phyloP scores from a whole-genome alignment of 106 monocot species.

The Phalaenopsis equestris region DNA sequence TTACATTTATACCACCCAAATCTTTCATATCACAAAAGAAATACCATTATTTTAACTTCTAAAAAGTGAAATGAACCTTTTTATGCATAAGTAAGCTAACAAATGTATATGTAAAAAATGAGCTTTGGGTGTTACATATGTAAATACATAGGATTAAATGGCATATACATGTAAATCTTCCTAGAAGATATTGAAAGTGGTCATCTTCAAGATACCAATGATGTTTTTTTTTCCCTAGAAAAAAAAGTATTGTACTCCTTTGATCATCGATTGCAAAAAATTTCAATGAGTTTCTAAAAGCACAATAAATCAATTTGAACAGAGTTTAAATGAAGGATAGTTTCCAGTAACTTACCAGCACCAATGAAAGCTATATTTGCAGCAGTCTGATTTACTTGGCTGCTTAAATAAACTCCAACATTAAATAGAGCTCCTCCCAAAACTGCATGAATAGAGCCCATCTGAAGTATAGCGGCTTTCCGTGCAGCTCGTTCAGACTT shows the following conservation, averaged over 20 bases:
- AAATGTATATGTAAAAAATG: too few species aligned
- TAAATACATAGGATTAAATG: too few species aligned
- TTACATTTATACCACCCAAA: too few species aligned
- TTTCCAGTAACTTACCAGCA: conserved; percentile 48
- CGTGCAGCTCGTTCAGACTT: conserved; percentile 95
- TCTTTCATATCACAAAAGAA: too few species aligned
- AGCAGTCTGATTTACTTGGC: conserved; percentile 57
- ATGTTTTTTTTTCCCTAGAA: neutral
- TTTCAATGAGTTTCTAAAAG: neutral
- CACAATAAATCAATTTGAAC: neutral
- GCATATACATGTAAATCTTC: too few species aligned
- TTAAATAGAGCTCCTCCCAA: conserved; percentile 72
- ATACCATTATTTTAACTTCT: too few species aligned
- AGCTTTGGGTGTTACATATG: too few species aligned
- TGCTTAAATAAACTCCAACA: conserved; percentile 62
- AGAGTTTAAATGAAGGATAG: neutral
- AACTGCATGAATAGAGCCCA: conserved; percentile 84
- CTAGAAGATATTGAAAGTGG: too few species aligned
- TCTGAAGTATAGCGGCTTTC: conserved; percentile 80
- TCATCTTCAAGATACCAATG: too few species aligned
- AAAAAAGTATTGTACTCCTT: neutral
- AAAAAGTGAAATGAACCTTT: too few species aligned
- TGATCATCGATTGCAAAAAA: neutral
- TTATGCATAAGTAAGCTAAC: too few species aligned
- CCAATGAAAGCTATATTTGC: conserved; percentile 81